Evolutionary conservation across 495 filamentous ascomycete species (phyloP).

Genomic region (Amorphotheca resinae): DNA sequence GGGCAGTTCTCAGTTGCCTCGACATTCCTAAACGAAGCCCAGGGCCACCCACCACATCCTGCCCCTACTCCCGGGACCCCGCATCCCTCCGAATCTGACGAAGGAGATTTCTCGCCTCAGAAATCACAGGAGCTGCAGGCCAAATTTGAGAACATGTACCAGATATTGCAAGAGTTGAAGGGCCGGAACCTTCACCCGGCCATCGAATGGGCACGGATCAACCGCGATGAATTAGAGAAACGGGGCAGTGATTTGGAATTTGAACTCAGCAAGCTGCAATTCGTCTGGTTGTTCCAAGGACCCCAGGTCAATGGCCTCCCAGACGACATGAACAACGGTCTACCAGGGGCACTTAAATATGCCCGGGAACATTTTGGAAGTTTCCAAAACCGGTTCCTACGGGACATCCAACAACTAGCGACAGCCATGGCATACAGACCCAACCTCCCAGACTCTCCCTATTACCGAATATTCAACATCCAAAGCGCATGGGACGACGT

Average conservation of each 20-base stretch:
- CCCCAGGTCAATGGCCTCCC: slow-evolving; percentile 32
- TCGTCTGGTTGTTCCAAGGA: slow-evolving; percentile 64
- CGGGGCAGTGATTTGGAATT: slow-evolving; percentile 91
- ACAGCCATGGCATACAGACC: slow-evolving; percentile 64
- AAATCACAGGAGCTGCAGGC: slow-evolving; percentile 42
- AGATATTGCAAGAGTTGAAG: slow-evolving; percentile 67
- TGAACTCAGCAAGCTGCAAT: slow-evolving; percentile 78
- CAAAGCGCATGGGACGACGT: slow-evolving; percentile 67
- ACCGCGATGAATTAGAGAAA: slow-evolving; percentile 57
- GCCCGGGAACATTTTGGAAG: slow-evolving; percentile 49
- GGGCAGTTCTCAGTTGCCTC: slow-evolving; percentile 81
- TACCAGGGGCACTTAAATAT: slow-evolving; percentile 56
- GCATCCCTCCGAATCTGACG: slow-evolving; percentile 6
- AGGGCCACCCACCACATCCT: slow-evolving; percentile 10
- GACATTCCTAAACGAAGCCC: slow-evolving; percentile 35
- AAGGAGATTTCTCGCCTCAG: slow-evolving; percentile 5
- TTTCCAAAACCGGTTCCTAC: slow-evolving; percentile 57
- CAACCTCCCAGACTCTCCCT: slow-evolving; percentile 60
- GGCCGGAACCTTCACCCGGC: slow-evolving; percentile 63
- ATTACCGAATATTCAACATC: slow-evolving; percentile 61
- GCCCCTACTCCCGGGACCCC: slow-evolving; percentile 12
- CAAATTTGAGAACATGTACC: slow-evolving; percentile 81
- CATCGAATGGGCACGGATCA: slow-evolving; percentile 69
- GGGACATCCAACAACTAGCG: slow-evolving; percentile 65
- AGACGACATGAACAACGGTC: slow-evolving; percentile 31